Evolutionary conservation across 192 early-diverging fungal species (phyloP).

Genomic region (Coemansia sp.): DNA sequence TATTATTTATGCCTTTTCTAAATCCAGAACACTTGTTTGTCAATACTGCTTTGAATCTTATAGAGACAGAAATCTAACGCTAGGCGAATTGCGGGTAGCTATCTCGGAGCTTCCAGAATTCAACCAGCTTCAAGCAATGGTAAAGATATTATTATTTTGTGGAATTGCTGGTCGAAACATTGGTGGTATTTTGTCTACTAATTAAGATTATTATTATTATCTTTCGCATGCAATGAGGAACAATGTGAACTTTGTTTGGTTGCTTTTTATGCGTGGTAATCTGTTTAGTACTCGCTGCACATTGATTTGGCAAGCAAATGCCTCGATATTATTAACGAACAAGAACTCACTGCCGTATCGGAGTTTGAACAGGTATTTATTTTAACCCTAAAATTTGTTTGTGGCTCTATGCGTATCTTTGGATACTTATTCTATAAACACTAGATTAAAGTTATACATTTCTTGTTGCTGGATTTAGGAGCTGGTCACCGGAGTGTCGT

Average conservation of each 20-base stretch:
- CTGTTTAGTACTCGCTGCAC: conserved; percentile 51
- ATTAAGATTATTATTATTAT: too few relatives aligned
- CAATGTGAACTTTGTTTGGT: background rate
- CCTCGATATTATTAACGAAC: conserved; percentile 32
- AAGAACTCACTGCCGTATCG: conserved; percentile 26
- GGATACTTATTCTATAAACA: too few relatives aligned
- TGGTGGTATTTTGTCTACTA: too few relatives aligned
- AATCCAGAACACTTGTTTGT: too few relatives aligned
- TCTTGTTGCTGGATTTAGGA: conserved; percentile 15
- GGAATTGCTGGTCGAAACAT: background rate
- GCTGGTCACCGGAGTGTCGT: conserved; percentile 21
- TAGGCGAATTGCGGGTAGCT: conserved; percentile 43
- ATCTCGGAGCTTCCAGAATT: conserved; percentile 55
- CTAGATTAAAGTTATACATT: background rate
- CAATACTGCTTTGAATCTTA: background rate
- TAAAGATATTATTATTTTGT: conserved; percentile 16
- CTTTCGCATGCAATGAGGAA: background rate
- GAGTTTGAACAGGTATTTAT: conserved; percentile 56
- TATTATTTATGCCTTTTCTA: too few relatives aligned
- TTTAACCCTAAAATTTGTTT: too few relatives aligned
- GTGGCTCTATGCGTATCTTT: too few relatives aligned
- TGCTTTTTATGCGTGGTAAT: background rate
- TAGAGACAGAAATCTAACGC: conserved; percentile 31
- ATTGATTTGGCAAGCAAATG: conserved; percentile 54
- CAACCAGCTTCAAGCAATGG: conserved; percentile 44